A percentile compares a stretch with the other conserved stretches of the same genome.
These are phyloP conservation scores for Alopecurus myosuroides DNA, from an alignment of 176 grass and related monocot genomes.

Conservation along the genomic window DNA sequence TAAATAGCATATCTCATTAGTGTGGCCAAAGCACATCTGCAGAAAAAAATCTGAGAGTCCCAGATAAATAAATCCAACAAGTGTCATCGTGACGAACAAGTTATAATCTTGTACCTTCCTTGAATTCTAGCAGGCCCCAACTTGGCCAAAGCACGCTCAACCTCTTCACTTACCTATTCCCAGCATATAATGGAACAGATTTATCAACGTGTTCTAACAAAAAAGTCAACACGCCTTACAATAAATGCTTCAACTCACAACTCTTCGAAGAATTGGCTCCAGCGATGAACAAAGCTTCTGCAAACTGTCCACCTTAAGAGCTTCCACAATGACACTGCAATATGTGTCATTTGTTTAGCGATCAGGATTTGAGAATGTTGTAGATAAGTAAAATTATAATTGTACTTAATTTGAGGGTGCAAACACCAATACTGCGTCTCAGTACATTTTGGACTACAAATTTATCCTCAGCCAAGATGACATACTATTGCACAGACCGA, in stretches of 20 bases:
- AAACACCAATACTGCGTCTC: too few relatives aligned
- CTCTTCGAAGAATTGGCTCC: conserved; percentile 95
- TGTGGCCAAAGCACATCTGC: not conserved
- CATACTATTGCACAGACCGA: not conserved
- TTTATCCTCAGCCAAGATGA: too few relatives aligned
- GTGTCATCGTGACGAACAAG: not conserved
- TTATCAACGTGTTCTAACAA: not conserved
- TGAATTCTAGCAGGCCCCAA: conserved; percentile 73
- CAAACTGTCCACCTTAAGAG: conserved; percentile 92
- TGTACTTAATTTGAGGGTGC: too few relatives aligned
- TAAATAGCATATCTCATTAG: conserved; percentile 9
- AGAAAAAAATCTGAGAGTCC: conserved; percentile 10
- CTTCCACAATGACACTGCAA: conserved; percentile 98
- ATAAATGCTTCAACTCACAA: conserved; percentile 61
- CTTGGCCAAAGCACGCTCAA: conserved; percentile 97
- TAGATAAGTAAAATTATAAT: not conserved
- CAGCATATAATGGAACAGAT: conserved; percentile 21
- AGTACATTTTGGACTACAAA: too few relatives aligned
- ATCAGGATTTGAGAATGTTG: not conserved
- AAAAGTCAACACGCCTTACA: not conserved
- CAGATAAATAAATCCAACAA: not conserved
- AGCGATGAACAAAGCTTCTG: conserved; percentile 96
- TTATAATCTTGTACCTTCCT: conserved; percentile 67
- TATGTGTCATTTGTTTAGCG: not conserved
- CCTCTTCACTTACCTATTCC: conserved; percentile 96